Conservation (phyloP, 2,329 filamentous ascomycete genomes). For the Epichloe bromicola region DNA sequence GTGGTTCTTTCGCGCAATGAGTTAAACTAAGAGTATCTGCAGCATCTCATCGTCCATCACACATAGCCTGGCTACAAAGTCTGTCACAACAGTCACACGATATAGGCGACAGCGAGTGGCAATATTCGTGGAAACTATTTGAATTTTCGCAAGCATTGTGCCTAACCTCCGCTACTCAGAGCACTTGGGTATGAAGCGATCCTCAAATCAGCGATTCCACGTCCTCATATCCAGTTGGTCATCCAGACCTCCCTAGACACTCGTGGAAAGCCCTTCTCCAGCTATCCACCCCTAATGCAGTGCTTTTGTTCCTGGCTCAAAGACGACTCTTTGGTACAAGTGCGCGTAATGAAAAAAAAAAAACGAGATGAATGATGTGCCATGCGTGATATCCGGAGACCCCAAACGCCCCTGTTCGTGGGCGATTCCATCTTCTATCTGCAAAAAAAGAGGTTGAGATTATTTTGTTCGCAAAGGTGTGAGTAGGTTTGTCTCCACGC, state of each 20-base stretch:
- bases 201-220: slow-evolving; percentile 49
- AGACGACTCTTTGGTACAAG: slow-evolving; percentile 34
- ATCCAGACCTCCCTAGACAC: slow-evolving; percentile 30
- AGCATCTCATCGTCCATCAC: too few species aligned
- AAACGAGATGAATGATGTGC: slow-evolving; percentile 34
- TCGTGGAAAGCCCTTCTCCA: slow-evolving; percentile 46
- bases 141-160: slow-evolving; percentile 47
- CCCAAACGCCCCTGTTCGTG: slow-evolving; percentile 56
- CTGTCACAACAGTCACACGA: slow-evolving; percentile 1
- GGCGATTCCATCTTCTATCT: slow-evolving; percentile 60
- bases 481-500: slow-evolving; percentile 33
- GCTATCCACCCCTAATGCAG: slow-evolving; percentile 44
- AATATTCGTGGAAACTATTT: slow-evolving; percentile 38
- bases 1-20: too few species aligned
- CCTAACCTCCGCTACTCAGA: slow-evolving; percentile 33
- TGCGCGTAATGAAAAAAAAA: slow-evolving; percentile 26
- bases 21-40: too few species aligned
- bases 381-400: slow-evolving; percentile 74
- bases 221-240: slow-evolving; percentile 39
- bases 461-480: neutral
- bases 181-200: slow-evolving; percentile 48
- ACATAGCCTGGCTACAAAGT: neutral
- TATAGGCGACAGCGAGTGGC: neutral
- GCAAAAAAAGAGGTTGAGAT: slow-evolving; percentile 27
- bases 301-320: slow-evolving; percentile 29